These are phyloP conservation scores for Umbelopsis ramanniana DNA, from an alignment of 192 early-diverging fungal species.

Conservation along the genomic window DNA sequence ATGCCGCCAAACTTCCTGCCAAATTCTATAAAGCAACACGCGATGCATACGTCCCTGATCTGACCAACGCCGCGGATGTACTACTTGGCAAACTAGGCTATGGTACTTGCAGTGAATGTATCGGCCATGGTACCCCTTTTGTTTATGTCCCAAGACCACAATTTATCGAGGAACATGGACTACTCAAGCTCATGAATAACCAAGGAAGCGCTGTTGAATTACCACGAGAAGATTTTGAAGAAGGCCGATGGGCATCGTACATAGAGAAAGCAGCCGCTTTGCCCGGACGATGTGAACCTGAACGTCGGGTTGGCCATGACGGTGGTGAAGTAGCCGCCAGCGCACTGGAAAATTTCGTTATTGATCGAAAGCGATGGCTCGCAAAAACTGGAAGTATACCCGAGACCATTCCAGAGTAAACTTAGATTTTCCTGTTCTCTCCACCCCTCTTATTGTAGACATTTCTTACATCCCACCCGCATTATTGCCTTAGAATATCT, in stretches of 20 bases:
- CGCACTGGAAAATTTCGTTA: slow-evolving; percentile 39
- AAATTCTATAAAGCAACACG: slow-evolving; percentile 55
- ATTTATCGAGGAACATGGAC: slow-evolving; percentile 63
- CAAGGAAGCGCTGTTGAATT: slow-evolving; percentile 61
- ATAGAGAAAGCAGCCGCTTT: slow-evolving; percentile 46
- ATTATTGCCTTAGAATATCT: no score
- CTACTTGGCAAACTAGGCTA: slow-evolving; percentile 68
- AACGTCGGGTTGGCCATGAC: slow-evolving; percentile 40
- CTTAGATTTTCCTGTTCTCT: neutral
- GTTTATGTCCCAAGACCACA: slow-evolving; percentile 65
- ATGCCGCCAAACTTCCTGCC: slow-evolving; percentile 45
- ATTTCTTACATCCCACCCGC: neutral
- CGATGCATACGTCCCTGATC: slow-evolving; percentile 64
- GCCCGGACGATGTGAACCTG: slow-evolving; percentile 32
- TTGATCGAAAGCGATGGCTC: slow-evolving; percentile 30
- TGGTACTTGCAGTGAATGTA: slow-evolving; percentile 68
- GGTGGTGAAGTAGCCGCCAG: slow-evolving; percentile 48
- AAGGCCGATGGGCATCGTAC: slow-evolving; percentile 52
- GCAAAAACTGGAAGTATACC: slow-evolving; percentile 11
- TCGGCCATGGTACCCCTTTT: slow-evolving; percentile 58
- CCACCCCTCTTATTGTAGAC: neutral
- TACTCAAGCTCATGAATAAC: slow-evolving; percentile 57
- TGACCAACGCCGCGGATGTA: slow-evolving; percentile 61
- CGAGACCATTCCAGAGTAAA: slow-evolving; percentile 8
- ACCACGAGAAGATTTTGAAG: slow-evolving; percentile 58